Conservation (phyloP, 129 eudicot genomes). For the Centaurea solstitialis region DNA sequence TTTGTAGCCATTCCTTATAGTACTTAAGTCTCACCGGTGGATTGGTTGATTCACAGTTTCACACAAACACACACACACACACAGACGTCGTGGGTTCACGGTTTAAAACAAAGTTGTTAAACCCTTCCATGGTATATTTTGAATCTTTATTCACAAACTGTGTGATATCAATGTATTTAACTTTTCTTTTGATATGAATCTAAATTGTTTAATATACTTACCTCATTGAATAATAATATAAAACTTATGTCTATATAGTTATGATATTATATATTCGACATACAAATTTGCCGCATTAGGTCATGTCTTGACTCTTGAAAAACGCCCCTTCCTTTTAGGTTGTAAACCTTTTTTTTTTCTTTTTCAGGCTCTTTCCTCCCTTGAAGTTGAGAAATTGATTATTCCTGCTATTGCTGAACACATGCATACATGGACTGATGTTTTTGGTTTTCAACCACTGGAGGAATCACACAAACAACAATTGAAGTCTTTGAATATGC, state of each 20-base stretch:
- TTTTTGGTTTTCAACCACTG: slow-evolving; percentile 57
- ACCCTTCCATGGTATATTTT: background rate
- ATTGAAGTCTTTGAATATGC: slow-evolving; percentile 64
- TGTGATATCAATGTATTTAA: too few relatives aligned
- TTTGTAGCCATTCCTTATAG: too few relatives aligned
- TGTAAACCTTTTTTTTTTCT: background rate
- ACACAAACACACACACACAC: too few relatives aligned
- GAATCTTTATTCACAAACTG: background rate
- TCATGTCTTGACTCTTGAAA: background rate
- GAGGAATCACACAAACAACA: slow-evolving; percentile 61
- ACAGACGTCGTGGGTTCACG: background rate
- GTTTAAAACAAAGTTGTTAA: background rate
- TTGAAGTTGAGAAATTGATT: slow-evolving; percentile 68
- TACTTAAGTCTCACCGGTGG: background rate
- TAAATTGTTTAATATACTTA: background rate
- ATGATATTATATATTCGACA: background rate
- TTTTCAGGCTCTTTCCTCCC: slow-evolving; percentile 64
- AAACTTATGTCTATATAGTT: too few relatives aligned
- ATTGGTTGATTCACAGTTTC: background rate
- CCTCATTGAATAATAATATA: background rate
- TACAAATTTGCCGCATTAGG: background rate
- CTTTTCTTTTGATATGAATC: background rate
- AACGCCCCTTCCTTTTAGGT: background rate
- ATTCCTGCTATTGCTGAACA: slow-evolving; percentile 88
- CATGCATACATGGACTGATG: slow-evolving; percentile 79